Percentiles rank a stretch among this genome's conserved stretches.
phyloP scores from a whole-genome alignment of 768 basidiomycete species.

The Pseudohyphozyma bogoriensis region DNA sequence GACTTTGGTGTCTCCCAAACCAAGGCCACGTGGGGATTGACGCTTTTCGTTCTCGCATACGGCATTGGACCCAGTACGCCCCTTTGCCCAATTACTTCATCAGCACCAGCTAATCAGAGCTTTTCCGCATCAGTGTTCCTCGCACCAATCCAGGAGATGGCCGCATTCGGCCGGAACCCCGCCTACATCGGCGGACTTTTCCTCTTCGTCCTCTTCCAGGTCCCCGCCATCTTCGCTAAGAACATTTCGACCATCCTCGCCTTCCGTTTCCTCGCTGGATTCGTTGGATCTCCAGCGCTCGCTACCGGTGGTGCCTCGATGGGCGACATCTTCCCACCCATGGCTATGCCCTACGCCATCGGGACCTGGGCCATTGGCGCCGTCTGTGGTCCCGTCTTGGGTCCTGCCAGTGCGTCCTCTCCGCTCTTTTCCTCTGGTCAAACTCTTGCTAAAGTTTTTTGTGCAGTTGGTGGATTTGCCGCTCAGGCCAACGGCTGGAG shows the following conservation, averaged over 20 bases:
- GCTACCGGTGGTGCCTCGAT: conserved; percentile 38
- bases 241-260: conserved; percentile 32
- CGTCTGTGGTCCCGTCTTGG: too few species aligned
- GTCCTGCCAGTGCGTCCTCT: too few species aligned
- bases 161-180: conserved; percentile 37
- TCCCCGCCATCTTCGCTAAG: conserved; percentile 6
- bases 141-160: conserved; percentile 36
- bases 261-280: conserved; percentile 38
- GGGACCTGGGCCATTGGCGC: too few species aligned
- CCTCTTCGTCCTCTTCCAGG: conserved; percentile 38
- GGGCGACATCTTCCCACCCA: not conserved
- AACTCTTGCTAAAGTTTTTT: too few species aligned
- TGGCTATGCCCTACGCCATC: conserved; percentile 1
- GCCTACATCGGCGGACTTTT: conserved; percentile 38
- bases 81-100: conserved; percentile 33
- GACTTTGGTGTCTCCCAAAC: not conserved
- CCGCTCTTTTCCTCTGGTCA: too few species aligned
- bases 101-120: too few species aligned
- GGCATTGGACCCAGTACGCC: conserved; percentile 36
- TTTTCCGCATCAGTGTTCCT: conserved; percentile 30
- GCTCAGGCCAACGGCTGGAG: conserved; percentile 37
- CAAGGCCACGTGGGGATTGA: not conserved
- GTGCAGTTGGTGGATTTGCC: conserved; percentile 37
- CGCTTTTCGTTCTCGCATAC: conserved; percentile 39
- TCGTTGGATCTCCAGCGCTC: conserved; percentile 38